Conservation (phyloP, 352 stramenopile genomes). For the Pythium biforme region DNA sequence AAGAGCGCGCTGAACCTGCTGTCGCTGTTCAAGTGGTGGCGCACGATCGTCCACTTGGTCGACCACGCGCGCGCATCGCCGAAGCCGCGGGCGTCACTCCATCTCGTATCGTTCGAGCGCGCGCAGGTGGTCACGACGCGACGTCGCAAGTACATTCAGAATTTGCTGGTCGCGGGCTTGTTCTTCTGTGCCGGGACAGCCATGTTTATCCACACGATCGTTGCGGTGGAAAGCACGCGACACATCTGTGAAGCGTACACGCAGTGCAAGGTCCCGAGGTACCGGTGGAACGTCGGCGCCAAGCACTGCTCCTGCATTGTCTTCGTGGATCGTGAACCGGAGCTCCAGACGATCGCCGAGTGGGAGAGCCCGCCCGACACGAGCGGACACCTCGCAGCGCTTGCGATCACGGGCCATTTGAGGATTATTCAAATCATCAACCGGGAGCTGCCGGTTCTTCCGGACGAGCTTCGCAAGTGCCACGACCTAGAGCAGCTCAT, state of each 20-base stretch:
- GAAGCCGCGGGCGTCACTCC: neutral
- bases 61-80: neutral
- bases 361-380: constrained; percentile 30
- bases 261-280: constrained; percentile 20
- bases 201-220: constrained; percentile 24
- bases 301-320: constrained; percentile 28
- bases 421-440: constrained; percentile 51
- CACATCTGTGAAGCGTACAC: neutral
- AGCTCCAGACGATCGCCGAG: constrained; percentile 8
- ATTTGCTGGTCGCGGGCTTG: neutral
- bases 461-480: constrained; percentile 33
- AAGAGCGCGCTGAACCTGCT: constrained; percentile 39
- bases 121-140: neutral
- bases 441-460: constrained; percentile 33
- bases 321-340: constrained; percentile 21
- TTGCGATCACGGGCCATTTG: constrained; percentile 35
- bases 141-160: neutral
- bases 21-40: constrained; percentile 42
- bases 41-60: constrained; percentile 27
- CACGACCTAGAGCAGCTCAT: constrained; percentile 34
- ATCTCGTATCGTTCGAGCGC: neutral
- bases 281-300: constrained; percentile 23
- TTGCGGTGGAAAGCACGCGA: constrained; percentile 2
- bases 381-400: constrained; percentile 22
- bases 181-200: constrained; percentile 13